Evolutionary conservation across 2,329 filamentous ascomycete genomes (phyloP).

Genomic region (Ascomycota sp.): DNA sequence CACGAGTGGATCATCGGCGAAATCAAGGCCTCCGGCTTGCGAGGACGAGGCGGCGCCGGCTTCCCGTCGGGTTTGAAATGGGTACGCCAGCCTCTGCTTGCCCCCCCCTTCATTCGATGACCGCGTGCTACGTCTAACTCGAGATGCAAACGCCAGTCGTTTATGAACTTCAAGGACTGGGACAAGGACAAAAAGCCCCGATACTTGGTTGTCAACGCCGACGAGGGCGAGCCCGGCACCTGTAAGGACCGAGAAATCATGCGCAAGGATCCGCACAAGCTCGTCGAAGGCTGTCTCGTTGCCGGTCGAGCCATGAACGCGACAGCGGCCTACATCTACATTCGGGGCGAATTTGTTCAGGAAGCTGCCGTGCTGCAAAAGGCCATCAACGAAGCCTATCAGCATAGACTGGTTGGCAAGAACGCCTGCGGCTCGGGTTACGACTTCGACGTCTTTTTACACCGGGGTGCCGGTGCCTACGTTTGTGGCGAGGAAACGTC

Average conservation of each 20-base stretch:
- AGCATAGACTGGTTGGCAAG: conserved; percentile 87
- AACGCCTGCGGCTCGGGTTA: conserved; percentile 94
- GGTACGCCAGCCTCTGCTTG: conserved; percentile 34
- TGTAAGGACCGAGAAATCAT: conserved; percentile 99
- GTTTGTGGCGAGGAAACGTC: conserved; percentile 97
- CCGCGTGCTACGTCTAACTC: neutral
- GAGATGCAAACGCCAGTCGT: conserved; percentile 41
- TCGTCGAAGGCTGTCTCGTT: conserved; percentile 89
- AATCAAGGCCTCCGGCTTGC: conserved; percentile 86
- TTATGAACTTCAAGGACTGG: conserved; percentile 99
- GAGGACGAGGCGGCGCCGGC: conserved; percentile 89
- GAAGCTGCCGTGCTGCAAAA: conserved; percentile 85
- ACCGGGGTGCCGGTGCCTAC: conserved; percentile 93
- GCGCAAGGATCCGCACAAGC: conserved; percentile 99
- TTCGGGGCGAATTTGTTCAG: conserved; percentile 93
- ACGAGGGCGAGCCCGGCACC: conserved; percentile 95
- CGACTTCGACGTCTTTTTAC: conserved; percentile 92
- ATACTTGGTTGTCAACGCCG: conserved; percentile 94
- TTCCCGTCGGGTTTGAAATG: conserved; percentile 99
- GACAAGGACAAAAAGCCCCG: conserved; percentile 92
- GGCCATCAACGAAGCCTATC: conserved; percentile 95
- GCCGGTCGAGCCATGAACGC: conserved; percentile 98
- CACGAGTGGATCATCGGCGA: conserved; percentile 98
- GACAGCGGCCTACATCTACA: conserved; percentile 97
- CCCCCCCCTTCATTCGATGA: neutral